Conservation (phyloP, 345 rosid genomes). For the Linum usitatissimum region DNA sequence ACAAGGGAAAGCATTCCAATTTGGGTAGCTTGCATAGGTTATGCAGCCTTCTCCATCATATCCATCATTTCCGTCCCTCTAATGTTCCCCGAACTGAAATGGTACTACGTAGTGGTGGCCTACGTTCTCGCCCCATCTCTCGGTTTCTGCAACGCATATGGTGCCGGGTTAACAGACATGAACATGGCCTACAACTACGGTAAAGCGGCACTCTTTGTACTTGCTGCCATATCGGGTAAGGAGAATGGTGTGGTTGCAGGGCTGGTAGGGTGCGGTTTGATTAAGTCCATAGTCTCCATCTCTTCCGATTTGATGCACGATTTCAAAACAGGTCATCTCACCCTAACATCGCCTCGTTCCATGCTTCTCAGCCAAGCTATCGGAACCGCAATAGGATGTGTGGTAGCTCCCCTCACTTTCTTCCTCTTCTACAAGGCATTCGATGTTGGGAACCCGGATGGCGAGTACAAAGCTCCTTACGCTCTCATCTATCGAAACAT, state of each 20-base stretch:
- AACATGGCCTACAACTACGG: constrained; percentile 96
- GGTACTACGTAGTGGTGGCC: constrained; percentile 81
- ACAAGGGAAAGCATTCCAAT: constrained; percentile 63
- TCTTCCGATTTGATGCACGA: constrained; percentile 96
- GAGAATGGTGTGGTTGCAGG: constrained; percentile 73
- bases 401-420: constrained; percentile 79
- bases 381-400: constrained; percentile 78
- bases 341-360: constrained; percentile 75
- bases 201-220: constrained; percentile 74
- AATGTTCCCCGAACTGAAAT: constrained; percentile 82
- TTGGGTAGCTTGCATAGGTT: constrained; percentile 71
- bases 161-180: constrained; percentile 94
- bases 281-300: constrained; percentile 72
- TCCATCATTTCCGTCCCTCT: constrained; percentile 62
- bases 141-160: constrained; percentile 93
- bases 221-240: constrained; percentile 63
- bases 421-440: constrained; percentile 83
- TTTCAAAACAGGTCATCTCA: constrained; percentile 86
- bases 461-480: constrained; percentile 94
- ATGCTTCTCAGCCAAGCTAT: constrained; percentile 84
- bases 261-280: constrained; percentile 79
- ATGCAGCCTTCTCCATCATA: constrained; percentile 47
- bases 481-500: constrained; percentile 78
- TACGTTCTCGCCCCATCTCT: constrained; percentile 81
- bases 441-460: constrained; percentile 77